phyloP scores from a whole-genome alignment of 106 monocot genomes.

The Platanthera zijinensis region DNA sequence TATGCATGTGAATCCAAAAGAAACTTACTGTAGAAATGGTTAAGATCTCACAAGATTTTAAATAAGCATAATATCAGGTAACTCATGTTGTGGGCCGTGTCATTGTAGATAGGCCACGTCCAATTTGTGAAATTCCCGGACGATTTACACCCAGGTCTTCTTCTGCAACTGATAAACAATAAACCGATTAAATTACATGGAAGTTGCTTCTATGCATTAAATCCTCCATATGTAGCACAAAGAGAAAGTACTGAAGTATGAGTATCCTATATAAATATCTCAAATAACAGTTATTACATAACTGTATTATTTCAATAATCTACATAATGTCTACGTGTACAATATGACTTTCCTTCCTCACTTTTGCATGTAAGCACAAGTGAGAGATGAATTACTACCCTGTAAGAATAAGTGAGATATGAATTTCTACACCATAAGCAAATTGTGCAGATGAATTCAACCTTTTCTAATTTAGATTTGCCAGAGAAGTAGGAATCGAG shows the following conservation, averaged over 20 bases:
- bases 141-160: slow-evolving; percentile 45
- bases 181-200: neutral
- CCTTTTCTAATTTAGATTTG: no score
- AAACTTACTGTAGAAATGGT: neutral
- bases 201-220: neutral
- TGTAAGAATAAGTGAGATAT: neutral
- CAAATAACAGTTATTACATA: neutral
- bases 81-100: slow-evolving; percentile 82
- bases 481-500: no score
- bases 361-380: neutral
- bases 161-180: slow-evolving; percentile 21
- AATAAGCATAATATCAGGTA: neutral
- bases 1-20: neutral
- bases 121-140: slow-evolving; percentile 42
- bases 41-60: neutral
- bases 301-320: neutral
- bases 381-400: neutral
- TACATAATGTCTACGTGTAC: neutral
- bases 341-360: neutral
- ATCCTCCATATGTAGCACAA: neutral
- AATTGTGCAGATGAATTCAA: neutral
- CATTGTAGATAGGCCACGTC: slow-evolving; percentile 89
- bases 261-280: neutral
- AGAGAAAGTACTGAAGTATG: neutral
- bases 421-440: neutral